Evolutionary conservation across 202 grass and related monocot species (phyloP).

Genomic region (Carex arenaria): DNA sequence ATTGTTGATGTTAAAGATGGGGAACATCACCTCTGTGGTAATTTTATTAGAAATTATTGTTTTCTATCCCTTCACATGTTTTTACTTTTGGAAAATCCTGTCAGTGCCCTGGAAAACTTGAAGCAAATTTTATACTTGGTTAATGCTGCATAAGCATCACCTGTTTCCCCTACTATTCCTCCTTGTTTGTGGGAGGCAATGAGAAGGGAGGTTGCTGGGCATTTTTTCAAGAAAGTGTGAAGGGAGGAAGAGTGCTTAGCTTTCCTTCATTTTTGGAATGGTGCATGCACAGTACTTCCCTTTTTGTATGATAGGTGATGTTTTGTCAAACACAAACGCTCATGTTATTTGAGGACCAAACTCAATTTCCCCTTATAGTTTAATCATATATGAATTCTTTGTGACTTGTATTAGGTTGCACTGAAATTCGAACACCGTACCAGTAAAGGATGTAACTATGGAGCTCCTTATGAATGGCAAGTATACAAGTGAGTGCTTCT

Average conservation of each 20-base stretch:
- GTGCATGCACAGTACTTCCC: not conserved
- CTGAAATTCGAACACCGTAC: conserved; percentile 88
- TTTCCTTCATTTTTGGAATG: not conserved
- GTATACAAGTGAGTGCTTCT: conserved; percentile 82
- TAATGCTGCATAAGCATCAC: not conserved
- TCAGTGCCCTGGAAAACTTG: not conserved
- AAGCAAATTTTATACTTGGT: not conserved
- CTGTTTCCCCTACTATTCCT: not conserved
- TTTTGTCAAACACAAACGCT: not conserved
- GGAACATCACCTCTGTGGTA: not conserved
- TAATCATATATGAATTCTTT: conserved; percentile 14
- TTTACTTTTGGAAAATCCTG: not conserved
- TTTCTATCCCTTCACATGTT: not conserved
- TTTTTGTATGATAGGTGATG: not conserved
- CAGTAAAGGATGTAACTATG: conserved; percentile 89
- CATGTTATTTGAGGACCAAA: not conserved
- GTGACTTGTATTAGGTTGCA: conserved; percentile 59
- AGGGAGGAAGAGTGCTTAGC: not conserved
- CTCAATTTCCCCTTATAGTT: not conserved
- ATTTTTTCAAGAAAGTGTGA: not conserved
- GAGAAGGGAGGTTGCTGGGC: not conserved
- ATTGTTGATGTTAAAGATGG: not conserved
- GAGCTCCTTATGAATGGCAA: conserved; percentile 92
- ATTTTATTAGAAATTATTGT: not conserved
- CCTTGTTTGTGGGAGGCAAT: not conserved